A percentile compares a stretch with the other conserved stretches of the same genome.
phyloP scores from a whole-genome alignment of 164 flowering plant species.

The Vitis rotundifolia region DNA sequence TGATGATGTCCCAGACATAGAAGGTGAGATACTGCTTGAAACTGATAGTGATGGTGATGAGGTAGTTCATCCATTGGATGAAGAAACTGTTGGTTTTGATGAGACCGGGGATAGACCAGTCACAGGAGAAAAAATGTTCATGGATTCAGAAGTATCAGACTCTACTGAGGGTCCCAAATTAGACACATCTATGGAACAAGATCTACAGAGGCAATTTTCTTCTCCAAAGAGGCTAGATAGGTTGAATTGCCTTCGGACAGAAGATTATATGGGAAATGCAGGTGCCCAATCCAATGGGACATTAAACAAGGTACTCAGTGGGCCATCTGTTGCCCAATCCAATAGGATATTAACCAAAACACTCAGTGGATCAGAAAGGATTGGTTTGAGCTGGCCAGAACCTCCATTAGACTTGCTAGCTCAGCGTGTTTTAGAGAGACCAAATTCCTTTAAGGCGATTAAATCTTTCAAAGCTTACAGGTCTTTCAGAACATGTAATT shows the following conservation, averaged over 20 bases:
- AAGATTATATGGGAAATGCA: constrained; percentile 24
- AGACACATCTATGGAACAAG: constrained; percentile 18
- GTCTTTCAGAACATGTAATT: constrained; percentile 46
- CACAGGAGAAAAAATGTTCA: constrained; percentile 13
- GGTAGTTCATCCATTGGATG: constrained; percentile 67
- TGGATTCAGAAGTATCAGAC: constrained; percentile 18
- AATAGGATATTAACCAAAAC: constrained; percentile 45
- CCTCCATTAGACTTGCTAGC: constrained; percentile 66
- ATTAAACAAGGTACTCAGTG: constrained; percentile 55
- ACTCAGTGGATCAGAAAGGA: constrained; percentile 71
- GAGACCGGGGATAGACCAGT: constrained; percentile 25
- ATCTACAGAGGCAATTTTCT: constrained; percentile 45
- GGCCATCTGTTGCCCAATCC: constrained; percentile 21
- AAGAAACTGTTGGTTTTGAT: constrained; percentile 36
- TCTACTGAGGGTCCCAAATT: constrained; percentile 18
- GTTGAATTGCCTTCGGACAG: constrained; percentile 41
- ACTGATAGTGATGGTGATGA: constrained; percentile 70
- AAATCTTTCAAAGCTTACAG: constrained; percentile 60
- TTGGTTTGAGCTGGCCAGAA: constrained; percentile 93
- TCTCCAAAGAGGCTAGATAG: constrained; percentile 57
- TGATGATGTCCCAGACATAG: constrained; percentile 65
- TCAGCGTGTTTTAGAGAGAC: constrained; percentile 56
- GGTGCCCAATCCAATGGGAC: constrained; percentile 26
- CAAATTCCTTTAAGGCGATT: constrained; percentile 49
- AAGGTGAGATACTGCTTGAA: constrained; percentile 59